Evolutionary conservation across 2,329 filamentous ascomycete genomes (phyloP).

Genomic region (Cytospora chrysosperma): DNA sequence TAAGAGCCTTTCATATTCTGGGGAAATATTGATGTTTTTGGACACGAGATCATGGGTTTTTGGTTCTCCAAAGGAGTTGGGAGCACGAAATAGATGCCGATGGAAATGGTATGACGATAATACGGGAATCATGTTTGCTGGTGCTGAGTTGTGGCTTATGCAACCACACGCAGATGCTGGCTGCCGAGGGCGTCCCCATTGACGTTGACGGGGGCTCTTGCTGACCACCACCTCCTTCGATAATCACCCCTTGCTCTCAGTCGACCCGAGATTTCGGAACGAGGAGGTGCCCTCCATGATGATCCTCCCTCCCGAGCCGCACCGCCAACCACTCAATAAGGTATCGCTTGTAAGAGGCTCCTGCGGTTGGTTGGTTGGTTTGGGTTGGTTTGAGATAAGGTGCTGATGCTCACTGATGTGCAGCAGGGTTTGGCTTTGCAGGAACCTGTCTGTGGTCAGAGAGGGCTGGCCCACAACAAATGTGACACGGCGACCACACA

Average conservation of each 20-base stretch:
- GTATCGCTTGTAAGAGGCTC: not conserved
- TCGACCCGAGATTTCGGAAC: constrained; percentile 2
- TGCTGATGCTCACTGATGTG: constrained; percentile 14
- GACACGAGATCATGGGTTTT: not conserved
- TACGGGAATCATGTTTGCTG: not conserved
- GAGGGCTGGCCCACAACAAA: not conserved
- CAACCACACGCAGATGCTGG: not conserved
- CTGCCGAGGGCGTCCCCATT: not conserved
- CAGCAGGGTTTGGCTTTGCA: constrained; percentile 1
- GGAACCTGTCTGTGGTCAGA: no score
- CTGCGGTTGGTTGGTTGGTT: not conserved
- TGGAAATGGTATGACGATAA: not conserved
- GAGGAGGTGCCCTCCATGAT: not conserved
- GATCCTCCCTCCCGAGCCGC: not conserved
- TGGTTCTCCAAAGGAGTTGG: not conserved
- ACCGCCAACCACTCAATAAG: not conserved
- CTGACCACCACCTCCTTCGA: constrained; percentile 8
- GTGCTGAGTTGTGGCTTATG: not conserved
- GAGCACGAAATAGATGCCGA: not conserved
- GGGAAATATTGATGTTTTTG: not conserved
- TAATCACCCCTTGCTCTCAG: not conserved
- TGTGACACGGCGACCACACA: not conserved
- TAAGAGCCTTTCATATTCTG: not conserved
- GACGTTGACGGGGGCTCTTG: no score
- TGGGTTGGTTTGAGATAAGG: not conserved